Percentiles rank a stretch among this genome's conserved stretches.
These are phyloP conservation scores for Cicer yamashitae DNA, from an alignment of 306 rosid genomes.

Conservation along the genomic window DNA sequence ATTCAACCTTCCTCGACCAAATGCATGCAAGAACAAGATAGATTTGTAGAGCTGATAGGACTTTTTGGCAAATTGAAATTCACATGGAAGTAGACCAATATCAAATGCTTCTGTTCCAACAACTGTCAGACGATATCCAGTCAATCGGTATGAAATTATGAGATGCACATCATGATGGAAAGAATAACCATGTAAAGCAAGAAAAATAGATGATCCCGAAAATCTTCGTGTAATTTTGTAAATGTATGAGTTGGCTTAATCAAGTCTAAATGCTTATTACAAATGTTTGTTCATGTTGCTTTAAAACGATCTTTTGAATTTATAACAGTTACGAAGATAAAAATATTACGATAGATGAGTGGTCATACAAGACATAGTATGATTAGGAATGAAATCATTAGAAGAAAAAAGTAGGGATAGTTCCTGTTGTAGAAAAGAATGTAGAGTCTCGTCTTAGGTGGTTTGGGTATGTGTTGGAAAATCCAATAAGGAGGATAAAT, in stretches of 20 bases:
- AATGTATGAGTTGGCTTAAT: constrained; percentile 21
- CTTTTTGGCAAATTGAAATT: constrained; percentile 12
- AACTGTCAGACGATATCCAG: constrained; percentile 6
- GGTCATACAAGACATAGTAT: too few species aligned
- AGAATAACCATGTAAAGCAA: constrained; percentile 23
- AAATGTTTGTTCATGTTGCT: not conserved
- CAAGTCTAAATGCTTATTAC: constrained; percentile 23
- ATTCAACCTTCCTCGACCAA: constrained; percentile 38
- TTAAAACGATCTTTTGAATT: constrained; percentile 8
- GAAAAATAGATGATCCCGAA: not conserved
- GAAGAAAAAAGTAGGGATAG: too few species aligned
- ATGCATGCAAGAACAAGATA: constrained; percentile 34
- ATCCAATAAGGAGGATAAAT: too few species aligned
- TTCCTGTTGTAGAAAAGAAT: too few species aligned
- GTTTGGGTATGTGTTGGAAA: too few species aligned
- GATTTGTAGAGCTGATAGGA: constrained; percentile 20
- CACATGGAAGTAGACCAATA: constrained; percentile 21
- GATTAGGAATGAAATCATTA: too few species aligned
- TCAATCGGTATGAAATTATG: not conserved
- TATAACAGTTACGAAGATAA: too few species aligned
- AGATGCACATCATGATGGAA: constrained; percentile 18
- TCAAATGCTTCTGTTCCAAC: constrained; percentile 40
- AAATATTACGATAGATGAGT: too few species aligned
- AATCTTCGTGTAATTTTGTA: constrained; percentile 2
- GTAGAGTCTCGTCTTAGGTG: too few species aligned